Conservation (phyloP, 78 protist species). For the Dictyostelium brefeldianum region DNA sequence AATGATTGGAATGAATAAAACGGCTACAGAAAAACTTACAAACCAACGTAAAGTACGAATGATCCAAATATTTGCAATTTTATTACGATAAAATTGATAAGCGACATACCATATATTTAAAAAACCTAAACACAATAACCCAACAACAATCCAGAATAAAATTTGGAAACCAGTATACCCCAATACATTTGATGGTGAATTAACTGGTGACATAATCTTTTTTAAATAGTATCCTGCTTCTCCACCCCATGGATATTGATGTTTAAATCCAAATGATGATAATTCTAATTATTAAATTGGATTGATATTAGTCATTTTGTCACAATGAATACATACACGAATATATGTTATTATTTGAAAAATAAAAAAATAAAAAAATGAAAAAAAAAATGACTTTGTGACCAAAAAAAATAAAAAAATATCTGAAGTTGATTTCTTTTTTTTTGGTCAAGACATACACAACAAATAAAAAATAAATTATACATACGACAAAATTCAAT, state of each 20-base stretch:
- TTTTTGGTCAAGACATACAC: too few relatives aligned
- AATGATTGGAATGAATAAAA: slow-evolving; percentile 51
- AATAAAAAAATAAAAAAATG: not conserved
- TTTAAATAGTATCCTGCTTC: slow-evolving; percentile 44
- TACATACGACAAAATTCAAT: slow-evolving; percentile 48
- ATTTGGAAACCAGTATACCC: slow-evolving; percentile 1
- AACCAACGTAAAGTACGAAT: slow-evolving; percentile 77
- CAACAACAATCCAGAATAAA: slow-evolving; percentile 39
- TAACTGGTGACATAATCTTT: slow-evolving; percentile 52
- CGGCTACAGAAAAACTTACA: slow-evolving; percentile 46
- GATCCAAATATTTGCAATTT: slow-evolving; percentile 56
- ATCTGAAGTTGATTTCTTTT: too few relatives aligned
- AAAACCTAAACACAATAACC: slow-evolving; percentile 37
- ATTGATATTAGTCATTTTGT: not conserved
- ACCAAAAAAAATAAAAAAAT: not conserved
- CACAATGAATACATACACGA: too few relatives aligned
- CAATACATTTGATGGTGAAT: slow-evolving; percentile 52
- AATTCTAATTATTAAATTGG: slow-evolving; percentile 37
- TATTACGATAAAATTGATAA: slow-evolving; percentile 51
- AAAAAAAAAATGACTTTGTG: not conserved
- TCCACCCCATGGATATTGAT: slow-evolving; percentile 67
- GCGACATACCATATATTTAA: slow-evolving; percentile 60
- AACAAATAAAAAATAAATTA: not conserved
- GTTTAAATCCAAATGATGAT: slow-evolving; percentile 64
- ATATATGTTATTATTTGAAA: too few relatives aligned